phyloP scores from a whole-genome alignment of 78 protist genomes.

The Dictyostelium discoideum region dicty_2.7 NC_007088.5:6168501-6169000 shows the following conservation, averaged over 20 bases:
- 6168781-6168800: background rate
- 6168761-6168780: background rate
- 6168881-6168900: background rate
- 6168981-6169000: background rate
- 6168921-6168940: background rate
- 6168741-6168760: background rate
- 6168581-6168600: background rate
- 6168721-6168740: background rate
- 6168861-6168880: background rate
- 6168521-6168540: background rate
- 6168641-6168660: background rate
- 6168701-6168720: background rate
- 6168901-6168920: background rate
- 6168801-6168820: background rate
- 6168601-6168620: background rate
- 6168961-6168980: background rate
- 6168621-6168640: background rate
- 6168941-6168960: background rate
- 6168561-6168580: background rate
- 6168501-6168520: background rate
- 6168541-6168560: background rate
- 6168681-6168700: background rate
- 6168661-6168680: background rate
- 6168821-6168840: background rate
- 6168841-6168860: background rate